phyloP scores from a whole-genome alignment of 345 rosid genomes.

The Lenwebbia sp. region DNA sequence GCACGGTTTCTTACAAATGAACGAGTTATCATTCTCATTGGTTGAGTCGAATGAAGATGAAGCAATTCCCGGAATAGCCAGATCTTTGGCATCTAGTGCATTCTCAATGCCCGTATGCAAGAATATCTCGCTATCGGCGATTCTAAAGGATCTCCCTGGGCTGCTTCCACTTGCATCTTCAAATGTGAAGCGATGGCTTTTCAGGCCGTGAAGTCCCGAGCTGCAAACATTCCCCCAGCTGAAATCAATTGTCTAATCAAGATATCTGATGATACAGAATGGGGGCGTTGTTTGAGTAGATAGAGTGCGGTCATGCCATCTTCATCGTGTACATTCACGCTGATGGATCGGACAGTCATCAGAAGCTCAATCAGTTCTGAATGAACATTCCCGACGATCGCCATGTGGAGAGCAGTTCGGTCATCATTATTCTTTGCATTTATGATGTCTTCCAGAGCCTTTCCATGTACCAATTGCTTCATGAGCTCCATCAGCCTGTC shows the following conservation, averaged over 20 bases:
- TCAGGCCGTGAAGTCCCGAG: constrained; percentile 50
- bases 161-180: constrained; percentile 75
- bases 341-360: constrained; percentile 60
- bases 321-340: constrained; percentile 55
- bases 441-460: constrained; percentile 32
- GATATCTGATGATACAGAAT: constrained; percentile 1
- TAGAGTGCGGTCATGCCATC: constrained; percentile 89
- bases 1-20: constrained; percentile 25
- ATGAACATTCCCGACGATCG: constrained; percentile 71
- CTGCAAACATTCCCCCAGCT: constrained; percentile 70
- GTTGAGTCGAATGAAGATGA: constrained; percentile 34
- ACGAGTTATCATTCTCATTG: constrained; percentile 26
- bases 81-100: constrained; percentile 26
- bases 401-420: constrained; percentile 81
- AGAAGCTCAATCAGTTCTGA: constrained; percentile 64
- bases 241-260: constrained; percentile 69
- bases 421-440: constrained; percentile 64
- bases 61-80: constrained; percentile 27
- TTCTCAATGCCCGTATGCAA: constrained; percentile 51
- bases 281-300: constrained; percentile 65
- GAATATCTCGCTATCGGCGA: constrained; percentile 68
- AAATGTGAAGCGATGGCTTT: constrained; percentile 69
- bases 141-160: constrained; percentile 77
- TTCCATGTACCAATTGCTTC: constrained; percentile 45
- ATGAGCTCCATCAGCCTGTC: constrained; percentile 76